Evolutionary conservation across 1,284 basidiomycete genomes (phyloP).

Genomic region (Neotropicomus parvogracilis): DNA sequence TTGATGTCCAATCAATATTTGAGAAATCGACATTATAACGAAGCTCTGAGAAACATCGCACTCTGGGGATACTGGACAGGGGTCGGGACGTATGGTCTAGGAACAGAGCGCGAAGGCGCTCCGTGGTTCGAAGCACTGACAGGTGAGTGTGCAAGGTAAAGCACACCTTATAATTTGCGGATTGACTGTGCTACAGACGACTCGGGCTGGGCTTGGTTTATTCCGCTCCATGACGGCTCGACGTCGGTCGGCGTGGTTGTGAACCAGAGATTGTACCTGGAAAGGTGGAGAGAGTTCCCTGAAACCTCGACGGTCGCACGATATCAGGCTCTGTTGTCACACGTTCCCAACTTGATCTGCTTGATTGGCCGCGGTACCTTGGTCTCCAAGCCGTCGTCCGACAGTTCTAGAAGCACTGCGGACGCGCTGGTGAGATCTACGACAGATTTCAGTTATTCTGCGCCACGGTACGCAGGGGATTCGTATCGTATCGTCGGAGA

Average conservation of each 20-base stretch:
- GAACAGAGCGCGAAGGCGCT: slow-evolving; percentile 50
- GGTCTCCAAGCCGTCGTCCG: slow-evolving; percentile 30
- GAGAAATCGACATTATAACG: slow-evolving; percentile 65
- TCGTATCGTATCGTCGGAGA: slow-evolving; percentile 66
- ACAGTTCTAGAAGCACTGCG: background rate
- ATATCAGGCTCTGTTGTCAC: slow-evolving; percentile 32
- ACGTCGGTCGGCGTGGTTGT: slow-evolving; percentile 72
- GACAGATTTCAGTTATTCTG: slow-evolving; percentile 70
- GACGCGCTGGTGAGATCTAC: slow-evolving; percentile 40
- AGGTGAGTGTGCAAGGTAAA: slow-evolving; percentile 38
- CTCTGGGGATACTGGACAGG: slow-evolving; percentile 74
- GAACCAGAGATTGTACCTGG: slow-evolving; percentile 52
- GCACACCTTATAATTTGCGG: background rate
- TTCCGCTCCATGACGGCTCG: slow-evolving; percentile 65
- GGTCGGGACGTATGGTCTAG: slow-evolving; percentile 51
- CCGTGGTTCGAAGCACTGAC: slow-evolving; percentile 72
- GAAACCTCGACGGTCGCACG: slow-evolving; percentile 40
- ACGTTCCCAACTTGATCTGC: slow-evolving; percentile 48
- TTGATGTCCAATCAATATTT: slow-evolving; percentile 64
- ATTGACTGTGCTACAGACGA: slow-evolving; percentile 47
- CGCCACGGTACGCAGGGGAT: slow-evolving; percentile 55
- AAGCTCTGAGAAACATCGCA: slow-evolving; percentile 67
- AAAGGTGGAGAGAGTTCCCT: slow-evolving; percentile 36
- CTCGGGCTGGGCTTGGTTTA: slow-evolving; percentile 77
- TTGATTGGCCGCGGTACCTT: slow-evolving; percentile 49